Evolutionary conservation across 192 early-diverging fungal genomes (phyloP).

Genomic region (Dissophora ornata): DNA sequence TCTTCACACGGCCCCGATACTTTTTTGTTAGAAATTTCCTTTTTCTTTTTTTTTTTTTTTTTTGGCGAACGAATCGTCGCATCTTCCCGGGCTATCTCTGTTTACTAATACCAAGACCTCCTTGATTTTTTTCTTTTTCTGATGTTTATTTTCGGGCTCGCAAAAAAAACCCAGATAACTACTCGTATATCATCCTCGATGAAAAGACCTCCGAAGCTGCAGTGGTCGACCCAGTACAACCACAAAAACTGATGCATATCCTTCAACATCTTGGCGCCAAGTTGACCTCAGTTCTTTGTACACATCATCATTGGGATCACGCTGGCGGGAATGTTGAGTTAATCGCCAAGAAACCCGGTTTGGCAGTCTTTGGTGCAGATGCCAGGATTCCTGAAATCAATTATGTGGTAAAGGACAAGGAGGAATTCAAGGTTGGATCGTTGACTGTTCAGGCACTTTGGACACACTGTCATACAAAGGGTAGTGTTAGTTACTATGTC

Average conservation of each 20-base stretch:
- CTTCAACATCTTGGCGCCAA: constrained; percentile 64
- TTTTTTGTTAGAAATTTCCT: no score
- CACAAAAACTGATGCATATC: constrained; percentile 73
- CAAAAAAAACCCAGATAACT: constrained; percentile 78
- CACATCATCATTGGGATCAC: constrained; percentile 95
- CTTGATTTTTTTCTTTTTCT: no score
- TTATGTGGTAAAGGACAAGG: constrained; percentile 74
- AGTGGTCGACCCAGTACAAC: constrained; percentile 89
- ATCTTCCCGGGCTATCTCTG: no score
- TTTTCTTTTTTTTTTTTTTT: neutral
- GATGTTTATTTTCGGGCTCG: no score
- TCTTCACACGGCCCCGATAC: no score
- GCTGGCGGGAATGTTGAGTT: constrained; percentile 80
- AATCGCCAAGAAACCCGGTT: constrained; percentile 62
- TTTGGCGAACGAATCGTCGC: no score
- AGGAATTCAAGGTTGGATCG: constrained; percentile 78
- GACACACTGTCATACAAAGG: constrained; percentile 90
- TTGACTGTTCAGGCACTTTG: constrained; percentile 77
- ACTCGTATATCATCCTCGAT: constrained; percentile 86
- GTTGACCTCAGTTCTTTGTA: constrained; percentile 73
- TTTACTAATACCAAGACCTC: no score
- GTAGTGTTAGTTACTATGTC: constrained; percentile 87
- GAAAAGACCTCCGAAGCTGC: constrained; percentile 73
- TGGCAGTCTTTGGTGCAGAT: constrained; percentile 89
- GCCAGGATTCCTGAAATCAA: constrained; percentile 85